Conservation (phyloP, 2,329 filamentous ascomycete genomes). For the Ciborinia camelliae region DNA sequence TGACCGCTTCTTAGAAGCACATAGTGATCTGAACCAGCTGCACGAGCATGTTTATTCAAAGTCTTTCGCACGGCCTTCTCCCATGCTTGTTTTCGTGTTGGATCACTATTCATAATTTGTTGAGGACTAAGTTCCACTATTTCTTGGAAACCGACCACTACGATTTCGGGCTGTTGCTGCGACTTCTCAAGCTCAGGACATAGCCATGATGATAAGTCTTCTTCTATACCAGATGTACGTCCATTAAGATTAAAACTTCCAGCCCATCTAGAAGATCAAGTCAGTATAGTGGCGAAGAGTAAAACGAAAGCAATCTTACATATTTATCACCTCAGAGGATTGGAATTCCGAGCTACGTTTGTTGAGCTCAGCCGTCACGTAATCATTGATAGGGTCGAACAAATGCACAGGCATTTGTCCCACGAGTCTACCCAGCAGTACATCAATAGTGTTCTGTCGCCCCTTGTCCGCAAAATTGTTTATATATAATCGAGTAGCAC, state of each 20-base stretch:
- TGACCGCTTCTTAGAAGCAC: constrained; percentile 88
- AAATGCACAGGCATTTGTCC: constrained; percentile 79
- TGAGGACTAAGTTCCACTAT: constrained; percentile 97
- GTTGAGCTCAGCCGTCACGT: constrained; percentile 71
- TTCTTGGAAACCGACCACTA: constrained; percentile 92
- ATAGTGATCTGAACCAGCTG: constrained; percentile 70
- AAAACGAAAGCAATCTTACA: constrained; percentile 41
- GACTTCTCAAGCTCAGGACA: constrained; percentile 60
- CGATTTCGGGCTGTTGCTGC: constrained; percentile 72
- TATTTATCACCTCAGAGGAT: constrained; percentile 67
- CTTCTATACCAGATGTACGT: constrained; percentile 69
- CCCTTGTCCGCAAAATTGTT: constrained; percentile 97
- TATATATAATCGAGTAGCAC: constrained; percentile 88
- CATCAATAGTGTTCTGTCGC: constrained; percentile 90
- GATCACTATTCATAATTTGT: constrained; percentile 98
- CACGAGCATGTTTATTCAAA: constrained; percentile 68
- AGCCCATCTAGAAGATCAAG: constrained; percentile 45
- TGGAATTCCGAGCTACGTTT: constrained; percentile 71
- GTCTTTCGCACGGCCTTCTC: constrained; percentile 75
- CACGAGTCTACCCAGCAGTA: constrained; percentile 80
- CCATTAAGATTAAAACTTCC: constrained; percentile 97
- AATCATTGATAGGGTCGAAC: constrained; percentile 93
- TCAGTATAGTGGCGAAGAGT: not conserved
- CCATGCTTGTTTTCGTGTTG: constrained; percentile 79
- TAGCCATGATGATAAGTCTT: constrained; percentile 84